Evolutionary conservation across 73 alveolate species (phyloP).

Genomic region (Symbiodinium pilosum): DNA sequence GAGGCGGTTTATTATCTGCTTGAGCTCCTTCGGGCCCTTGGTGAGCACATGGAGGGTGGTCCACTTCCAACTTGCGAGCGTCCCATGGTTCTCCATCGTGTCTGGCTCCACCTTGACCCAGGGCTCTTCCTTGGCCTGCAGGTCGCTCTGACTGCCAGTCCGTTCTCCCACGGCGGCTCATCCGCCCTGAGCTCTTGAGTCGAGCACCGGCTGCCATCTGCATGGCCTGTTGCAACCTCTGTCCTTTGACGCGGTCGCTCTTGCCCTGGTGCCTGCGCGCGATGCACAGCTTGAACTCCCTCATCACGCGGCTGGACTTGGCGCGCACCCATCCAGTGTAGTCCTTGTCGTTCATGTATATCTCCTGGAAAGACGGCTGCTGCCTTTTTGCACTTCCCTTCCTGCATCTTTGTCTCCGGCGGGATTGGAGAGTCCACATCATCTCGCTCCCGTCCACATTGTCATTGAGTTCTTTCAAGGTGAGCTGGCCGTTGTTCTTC

Average conservation of each 20-base stretch:
- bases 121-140: no score
- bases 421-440: neutral
- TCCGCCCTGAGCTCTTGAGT: neutral
- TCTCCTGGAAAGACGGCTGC: neutral
- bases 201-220: neutral
- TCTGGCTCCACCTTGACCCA: neutral
- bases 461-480: neutral
- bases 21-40: neutral
- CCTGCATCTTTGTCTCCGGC: neutral
- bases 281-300: neutral
- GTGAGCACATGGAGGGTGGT: neutral
- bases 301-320: neutral
- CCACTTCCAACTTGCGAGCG: no score
- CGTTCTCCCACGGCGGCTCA: neutral
- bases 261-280: neutral
- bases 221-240: neutral
- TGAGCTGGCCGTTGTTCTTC: no score
- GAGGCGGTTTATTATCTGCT: neutral
- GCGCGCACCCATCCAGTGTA: neutral
- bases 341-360: slow-evolving; percentile 6
- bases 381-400: neutral
- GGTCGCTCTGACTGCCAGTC: no score
- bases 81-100: neutral
- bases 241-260: neutral
- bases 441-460: neutral